Evolutionary conservation across 2,329 filamentous ascomycete species (phyloP), one percentile per base, ranked within the genome.

Genomic region (Diatrype stigma): DNA sequence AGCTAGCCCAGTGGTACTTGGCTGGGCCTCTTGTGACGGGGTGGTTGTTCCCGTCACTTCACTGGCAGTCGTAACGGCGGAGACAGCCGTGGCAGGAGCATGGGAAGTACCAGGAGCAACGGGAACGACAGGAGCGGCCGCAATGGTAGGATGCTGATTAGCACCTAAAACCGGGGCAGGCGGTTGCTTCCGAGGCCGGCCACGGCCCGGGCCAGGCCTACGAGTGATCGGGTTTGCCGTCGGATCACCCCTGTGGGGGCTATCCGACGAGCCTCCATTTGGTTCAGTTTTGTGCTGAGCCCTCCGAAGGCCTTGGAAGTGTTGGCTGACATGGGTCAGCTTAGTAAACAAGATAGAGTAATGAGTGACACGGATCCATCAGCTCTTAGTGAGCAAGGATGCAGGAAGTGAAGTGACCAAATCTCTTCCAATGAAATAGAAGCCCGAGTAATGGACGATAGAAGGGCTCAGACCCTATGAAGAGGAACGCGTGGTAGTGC

Each of bases 161-260:
- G 26, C 5, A 30, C 26, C 26, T 14, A 12, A 22, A n/a, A 56
- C 47, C 21, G 54, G 56, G 35, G 49, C 57, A 37, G 60, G 56
- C n/a, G 67, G 66, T 38, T 69, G 65, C 61, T 82, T 83, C 48
- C 74, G 70, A 0, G 78, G 77, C 6, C 80, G 72, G 2, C 79
- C 78, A 42, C 80, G 74, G 12, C 80, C 80, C 3, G 80, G 80
- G 0, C 81, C 81, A 3, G 81, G 80, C 23, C 81, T 74, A 16
- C 80, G 73, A n/a, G 79, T 83, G 58, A 84, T 82, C 47, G 81
- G 81, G 51, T 84, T 82, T 55, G 70, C 48, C 0, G 75, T 76
- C 8, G 80, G 80, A 58, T 84, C 80, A 49, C 68, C 38, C 51
- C 68, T 74, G 40, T 70, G 66, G 21, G 70, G 56, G 40, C 54